A percentile compares a stretch with the other conserved stretches of the same genome.
Evolutionary conservation across 139 green algal species (phyloP).

Genomic region (Picochlorum sp.): DNA sequence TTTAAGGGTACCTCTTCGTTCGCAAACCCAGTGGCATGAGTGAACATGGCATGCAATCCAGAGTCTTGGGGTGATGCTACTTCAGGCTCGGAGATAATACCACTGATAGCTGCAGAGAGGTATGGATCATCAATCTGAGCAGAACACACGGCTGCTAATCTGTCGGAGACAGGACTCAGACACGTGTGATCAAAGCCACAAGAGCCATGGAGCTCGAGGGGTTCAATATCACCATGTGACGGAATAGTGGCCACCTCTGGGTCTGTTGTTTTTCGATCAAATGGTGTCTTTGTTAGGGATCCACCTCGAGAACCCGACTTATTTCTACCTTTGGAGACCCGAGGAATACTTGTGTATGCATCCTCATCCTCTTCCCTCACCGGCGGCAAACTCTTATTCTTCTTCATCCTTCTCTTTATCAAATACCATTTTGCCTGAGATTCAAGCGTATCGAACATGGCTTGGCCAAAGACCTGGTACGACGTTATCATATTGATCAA

Average conservation of each 20-base stretch:
- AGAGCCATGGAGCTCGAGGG: no score
- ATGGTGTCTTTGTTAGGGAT: no score
- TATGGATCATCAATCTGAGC: no score
- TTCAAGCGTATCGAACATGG: conserved; percentile 21
- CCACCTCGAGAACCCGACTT: no score
- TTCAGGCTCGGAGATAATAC: not conserved
- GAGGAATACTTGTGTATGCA: not conserved
- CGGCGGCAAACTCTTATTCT: not conserved
- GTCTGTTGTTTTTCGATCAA: no score
- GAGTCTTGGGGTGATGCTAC: not conserved
- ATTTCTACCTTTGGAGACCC: not conserved
- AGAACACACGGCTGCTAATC: no score
- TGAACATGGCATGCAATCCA: conserved; percentile 7
- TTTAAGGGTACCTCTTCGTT: conserved; percentile 21
- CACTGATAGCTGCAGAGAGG: not conserved
- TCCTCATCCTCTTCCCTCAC: not conserved
- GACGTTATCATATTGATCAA: conserved; percentile 27
- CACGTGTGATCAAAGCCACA: no score
- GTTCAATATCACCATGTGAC: no score
- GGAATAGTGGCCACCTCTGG: no score
- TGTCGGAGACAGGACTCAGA: no score
- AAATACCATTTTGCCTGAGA: conserved; percentile 5
- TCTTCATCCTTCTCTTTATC: not conserved
- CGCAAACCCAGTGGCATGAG: conserved; percentile 11
- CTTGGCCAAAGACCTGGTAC: conserved; percentile 27